phyloP scores from a whole-genome alignment of 164 flowering plant species.

The Magnolia sinica region DNA sequence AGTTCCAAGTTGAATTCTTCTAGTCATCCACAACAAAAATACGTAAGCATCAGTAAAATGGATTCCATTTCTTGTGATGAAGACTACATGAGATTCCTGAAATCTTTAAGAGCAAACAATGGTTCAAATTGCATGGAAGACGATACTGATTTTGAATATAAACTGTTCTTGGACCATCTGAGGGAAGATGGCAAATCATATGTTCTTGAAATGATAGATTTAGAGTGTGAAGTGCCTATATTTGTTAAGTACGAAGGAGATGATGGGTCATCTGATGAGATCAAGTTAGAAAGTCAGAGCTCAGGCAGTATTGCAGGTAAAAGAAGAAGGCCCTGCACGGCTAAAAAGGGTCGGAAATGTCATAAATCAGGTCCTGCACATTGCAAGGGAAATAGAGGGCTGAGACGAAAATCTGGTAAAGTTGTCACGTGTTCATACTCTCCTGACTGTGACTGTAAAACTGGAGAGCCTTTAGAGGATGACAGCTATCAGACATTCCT shows the following conservation, averaged over 20 bases:
- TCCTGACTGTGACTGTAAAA: slow-evolving; percentile 4
- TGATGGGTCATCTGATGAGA: slow-evolving; percentile 4
- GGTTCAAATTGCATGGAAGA: background rate
- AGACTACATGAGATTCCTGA: background rate
- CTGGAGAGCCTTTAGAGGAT: slow-evolving; percentile 9
- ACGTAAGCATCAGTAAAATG: background rate
- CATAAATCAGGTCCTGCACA: background rate
- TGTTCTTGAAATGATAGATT: slow-evolving; percentile 20
- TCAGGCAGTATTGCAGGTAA: background rate
- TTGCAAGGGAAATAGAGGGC: background rate
- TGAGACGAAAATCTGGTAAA: background rate
- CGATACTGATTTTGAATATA: slow-evolving; percentile 22
- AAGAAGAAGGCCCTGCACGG: background rate
- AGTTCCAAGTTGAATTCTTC: background rate
- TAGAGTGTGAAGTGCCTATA: slow-evolving; percentile 4
- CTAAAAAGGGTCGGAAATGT: slow-evolving; percentile 2
- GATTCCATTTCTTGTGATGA: background rate
- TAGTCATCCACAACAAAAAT: background rate
- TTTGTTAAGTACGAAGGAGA: slow-evolving; percentile 22
- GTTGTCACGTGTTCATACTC: background rate
- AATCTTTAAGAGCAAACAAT: background rate
- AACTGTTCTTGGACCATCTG: slow-evolving; percentile 25
- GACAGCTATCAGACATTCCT: slow-evolving; percentile 28
- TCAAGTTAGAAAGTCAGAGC: background rate
- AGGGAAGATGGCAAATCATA: slow-evolving; percentile 31